Evolutionary conservation across 371 early-diverging fungal genomes (phyloP), one percentile per base, ranked within the genome.

Genomic region (Choanephora cucurbitarum): DNA sequence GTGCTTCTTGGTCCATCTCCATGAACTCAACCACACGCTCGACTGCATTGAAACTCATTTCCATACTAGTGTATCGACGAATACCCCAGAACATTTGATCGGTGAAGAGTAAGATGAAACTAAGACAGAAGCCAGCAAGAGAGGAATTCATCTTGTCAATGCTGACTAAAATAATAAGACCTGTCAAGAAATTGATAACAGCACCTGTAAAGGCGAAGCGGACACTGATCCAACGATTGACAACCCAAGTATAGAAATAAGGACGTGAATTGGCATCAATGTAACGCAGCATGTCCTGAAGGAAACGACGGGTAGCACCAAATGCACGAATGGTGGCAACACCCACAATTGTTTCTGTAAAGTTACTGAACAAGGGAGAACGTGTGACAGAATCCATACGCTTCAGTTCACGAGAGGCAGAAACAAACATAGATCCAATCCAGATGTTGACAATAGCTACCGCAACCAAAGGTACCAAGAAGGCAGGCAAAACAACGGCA

Each of bases 11-110:
- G 42, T 88, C 85, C 66, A 92, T 84, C 21, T 68, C 68, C 60
- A 83, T 75, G 59, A 92, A 96, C 61, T 95, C 90, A 9, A 83
- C 81, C 0, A 93, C 79, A 41, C 96, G 85, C 66, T 96, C 96
- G 9, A 96, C 89, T 10, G 86, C 80, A 72, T 89, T 92, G 66
- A 93, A 83, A 49, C 82, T 80, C 88, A 91, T 88, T 70, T 94
- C 94, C 52, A 93, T 71, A 44, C 82, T 78, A 8, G 91, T 90
- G 58, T 87, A 87, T 42, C 81, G 68, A 39, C 87, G 77, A 33
- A 92, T 84, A 19, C 75, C 67, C 87, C 88, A 89, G 51, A 86
- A 74, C 48, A 90, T 63, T 46, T 83, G 73, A 33, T 78, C 80
- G 31, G 88, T 81, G 58, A 92, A 89, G 57, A 81, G 71, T 41